Evolutionary conservation across 495 filamentous ascomycete species (phyloP).

Genomic region (Penicillium angulare): DNA sequence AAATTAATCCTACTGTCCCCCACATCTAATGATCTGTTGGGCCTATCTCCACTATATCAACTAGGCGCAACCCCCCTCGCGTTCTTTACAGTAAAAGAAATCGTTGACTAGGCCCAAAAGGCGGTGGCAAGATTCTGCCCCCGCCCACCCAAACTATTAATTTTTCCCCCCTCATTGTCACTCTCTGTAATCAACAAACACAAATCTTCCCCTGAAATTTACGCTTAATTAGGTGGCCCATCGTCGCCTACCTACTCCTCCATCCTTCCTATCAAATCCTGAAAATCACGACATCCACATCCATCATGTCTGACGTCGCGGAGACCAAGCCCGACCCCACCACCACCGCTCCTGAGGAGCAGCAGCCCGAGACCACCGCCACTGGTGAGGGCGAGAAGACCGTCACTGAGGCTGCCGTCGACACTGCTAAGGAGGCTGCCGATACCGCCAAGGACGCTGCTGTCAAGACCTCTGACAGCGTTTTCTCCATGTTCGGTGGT

Average conservation of each 20-base stretch:
- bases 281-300: neutral
- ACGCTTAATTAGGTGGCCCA: slow-evolving; percentile 14
- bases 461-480: slow-evolving; percentile 62
- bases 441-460: slow-evolving; percentile 49
- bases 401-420: slow-evolving; percentile 37
- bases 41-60: neutral
- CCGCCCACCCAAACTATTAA: slow-evolving; percentile 25
- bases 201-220: slow-evolving; percentile 12
- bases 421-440: slow-evolving; percentile 42
- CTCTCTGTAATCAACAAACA: slow-evolving; percentile 27
- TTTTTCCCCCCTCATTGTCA: slow-evolving; percentile 33
- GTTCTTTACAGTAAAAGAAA: slow-evolving; percentile 6
- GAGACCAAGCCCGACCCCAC: slow-evolving; percentile 51
- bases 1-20: neutral
- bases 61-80: slow-evolving; percentile 11
- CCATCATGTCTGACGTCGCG: slow-evolving; percentile 48
- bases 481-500: slow-evolving; percentile 98
- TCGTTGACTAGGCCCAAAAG: slow-evolving; percentile 12
- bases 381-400: slow-evolving; percentile 36
- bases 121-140: slow-evolving; percentile 23
- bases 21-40: no score
- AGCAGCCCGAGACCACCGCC: slow-evolving; percentile 39
- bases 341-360: slow-evolving; percentile 41
- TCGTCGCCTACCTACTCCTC: neutral
- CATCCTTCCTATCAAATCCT: slow-evolving; percentile 1